Evolutionary conservation across 2,329 filamentous ascomycete genomes (phyloP).

Genomic region (Pestalotiopsis sp.): DNA sequence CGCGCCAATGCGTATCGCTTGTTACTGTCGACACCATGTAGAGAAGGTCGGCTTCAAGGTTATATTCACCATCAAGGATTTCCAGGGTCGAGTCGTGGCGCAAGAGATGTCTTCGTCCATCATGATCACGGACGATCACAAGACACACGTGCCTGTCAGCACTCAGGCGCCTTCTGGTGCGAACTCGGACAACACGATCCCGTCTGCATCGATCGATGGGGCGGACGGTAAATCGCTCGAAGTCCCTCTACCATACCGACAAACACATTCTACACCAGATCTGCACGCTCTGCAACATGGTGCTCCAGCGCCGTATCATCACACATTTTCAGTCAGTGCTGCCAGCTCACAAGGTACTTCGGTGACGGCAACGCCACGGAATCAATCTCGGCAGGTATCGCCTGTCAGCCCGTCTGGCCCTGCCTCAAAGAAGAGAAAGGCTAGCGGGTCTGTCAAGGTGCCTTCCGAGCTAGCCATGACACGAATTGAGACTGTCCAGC

Average conservation of each 20-base stretch:
- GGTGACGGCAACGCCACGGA: conserved; percentile 52
- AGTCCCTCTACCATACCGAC: conserved; percentile 47
- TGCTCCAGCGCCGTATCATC: conserved; percentile 38
- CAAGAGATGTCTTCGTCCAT: conserved; percentile 87
- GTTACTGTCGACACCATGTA: conserved; percentile 92
- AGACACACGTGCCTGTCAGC: conserved; percentile 65
- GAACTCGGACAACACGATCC: conserved; percentile 10
- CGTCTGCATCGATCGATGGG: conserved; percentile 9
- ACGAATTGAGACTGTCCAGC: conserved; percentile 65
- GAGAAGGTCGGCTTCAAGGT: conserved; percentile 92
- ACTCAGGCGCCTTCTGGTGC: conserved; percentile 16
- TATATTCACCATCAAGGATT: conserved; percentile 92
- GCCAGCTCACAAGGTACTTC: conserved; percentile 42
- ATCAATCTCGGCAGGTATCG: conserved; percentile 73
- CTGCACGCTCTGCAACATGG: conserved; percentile 60
- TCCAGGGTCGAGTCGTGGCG: conserved; percentile 73
- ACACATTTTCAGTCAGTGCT: conserved; percentile 15
- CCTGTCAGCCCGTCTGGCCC: conserved; percentile 67
- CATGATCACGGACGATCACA: conserved; percentile 98
- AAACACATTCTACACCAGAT: conserved; percentile 66
- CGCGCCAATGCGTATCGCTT: conserved; percentile 92
- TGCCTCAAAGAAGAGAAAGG: conserved; percentile 79
- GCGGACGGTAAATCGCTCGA: conserved; percentile 36
- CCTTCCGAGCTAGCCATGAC: conserved; percentile 82
- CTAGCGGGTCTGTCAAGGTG: conserved; percentile 69